A percentile compares a stretch with the other conserved stretches of the same genome.
Conservation (phyloP, 2,329 filamentous ascomycete species). For the Rugonectria rugulosa region DNA sequence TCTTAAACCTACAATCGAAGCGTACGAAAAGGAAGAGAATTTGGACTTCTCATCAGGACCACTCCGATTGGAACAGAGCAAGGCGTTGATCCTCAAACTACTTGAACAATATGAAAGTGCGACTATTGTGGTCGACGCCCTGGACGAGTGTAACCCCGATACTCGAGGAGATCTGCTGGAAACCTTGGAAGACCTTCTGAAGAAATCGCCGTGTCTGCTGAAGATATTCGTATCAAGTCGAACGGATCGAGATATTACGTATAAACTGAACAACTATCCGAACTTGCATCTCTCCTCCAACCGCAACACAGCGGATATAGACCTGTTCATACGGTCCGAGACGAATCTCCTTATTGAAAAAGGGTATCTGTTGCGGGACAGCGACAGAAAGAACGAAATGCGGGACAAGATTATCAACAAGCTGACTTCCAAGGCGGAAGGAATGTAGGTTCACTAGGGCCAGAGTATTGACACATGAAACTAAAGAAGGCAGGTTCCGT, state of each 20-base stretch:
- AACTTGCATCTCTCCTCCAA: background rate
- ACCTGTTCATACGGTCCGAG: background rate
- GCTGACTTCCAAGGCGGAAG: background rate
- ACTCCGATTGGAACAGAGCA: background rate
- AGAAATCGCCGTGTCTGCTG: background rate
- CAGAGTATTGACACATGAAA: background rate
- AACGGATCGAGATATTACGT: constrained; percentile 3
- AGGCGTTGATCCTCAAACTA: constrained; percentile 2
- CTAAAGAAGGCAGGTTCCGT: background rate
- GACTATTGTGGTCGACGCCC: constrained; percentile 1
- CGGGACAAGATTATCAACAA: background rate
- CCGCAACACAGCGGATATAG: constrained; percentile 3
- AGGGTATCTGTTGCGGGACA: background rate
- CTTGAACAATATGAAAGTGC: background rate
- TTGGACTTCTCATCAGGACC: background rate
- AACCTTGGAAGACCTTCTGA: background rate
- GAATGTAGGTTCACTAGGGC: background rate
- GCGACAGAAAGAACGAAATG: background rate
- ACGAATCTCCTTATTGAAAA: background rate
- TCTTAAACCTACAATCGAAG: constrained; percentile 5
- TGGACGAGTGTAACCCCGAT: constrained; percentile 1
- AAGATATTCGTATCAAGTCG: constrained; percentile 10
- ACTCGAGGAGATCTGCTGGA: background rate
- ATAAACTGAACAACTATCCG: background rate
- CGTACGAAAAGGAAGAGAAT: background rate